Conservation (phyloP, 805 yeast species). For the Nakazawaea peltata region DNA sequence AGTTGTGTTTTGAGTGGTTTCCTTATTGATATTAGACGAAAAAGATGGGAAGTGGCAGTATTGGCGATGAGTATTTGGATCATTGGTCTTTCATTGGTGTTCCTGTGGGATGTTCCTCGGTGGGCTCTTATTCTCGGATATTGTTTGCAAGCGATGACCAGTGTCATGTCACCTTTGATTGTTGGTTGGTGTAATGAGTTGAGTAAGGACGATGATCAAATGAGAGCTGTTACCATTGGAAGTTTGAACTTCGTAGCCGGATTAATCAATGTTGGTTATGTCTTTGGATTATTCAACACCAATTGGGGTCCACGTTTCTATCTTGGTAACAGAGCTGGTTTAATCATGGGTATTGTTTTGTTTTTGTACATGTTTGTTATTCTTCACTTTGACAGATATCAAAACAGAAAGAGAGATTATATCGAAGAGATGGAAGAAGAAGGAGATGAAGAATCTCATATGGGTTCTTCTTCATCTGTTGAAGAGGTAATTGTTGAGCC, state of each 20-base stretch:
- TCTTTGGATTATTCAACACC: neutral
- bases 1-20: constrained; percentile 37
- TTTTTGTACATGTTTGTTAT: neutral
- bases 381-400: constrained; percentile 1
- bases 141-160: constrained; percentile 43
- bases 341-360: neutral
- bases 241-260: constrained; percentile 32
- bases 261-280: neutral
- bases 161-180: constrained; percentile 57
- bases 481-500: too few species aligned
- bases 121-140: constrained; percentile 60
- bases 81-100: constrained; percentile 44
- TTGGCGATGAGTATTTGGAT: constrained; percentile 47
- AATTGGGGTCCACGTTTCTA: neutral
- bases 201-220: constrained; percentile 47
- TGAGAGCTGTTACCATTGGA: constrained; percentile 48
- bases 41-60: constrained; percentile 47
- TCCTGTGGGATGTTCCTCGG: constrained; percentile 50
- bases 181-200: constrained; percentile 53
- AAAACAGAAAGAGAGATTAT: constrained; percentile 2
- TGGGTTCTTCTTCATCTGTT: too few species aligned
- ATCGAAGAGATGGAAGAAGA: neutral
- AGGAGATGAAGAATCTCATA: neutral
- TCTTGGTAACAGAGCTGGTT: neutral
- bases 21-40: constrained; percentile 44